Base-by-base conservation (phyloP, 148 eudicot species). In the Linanthus parryae region DNA sequence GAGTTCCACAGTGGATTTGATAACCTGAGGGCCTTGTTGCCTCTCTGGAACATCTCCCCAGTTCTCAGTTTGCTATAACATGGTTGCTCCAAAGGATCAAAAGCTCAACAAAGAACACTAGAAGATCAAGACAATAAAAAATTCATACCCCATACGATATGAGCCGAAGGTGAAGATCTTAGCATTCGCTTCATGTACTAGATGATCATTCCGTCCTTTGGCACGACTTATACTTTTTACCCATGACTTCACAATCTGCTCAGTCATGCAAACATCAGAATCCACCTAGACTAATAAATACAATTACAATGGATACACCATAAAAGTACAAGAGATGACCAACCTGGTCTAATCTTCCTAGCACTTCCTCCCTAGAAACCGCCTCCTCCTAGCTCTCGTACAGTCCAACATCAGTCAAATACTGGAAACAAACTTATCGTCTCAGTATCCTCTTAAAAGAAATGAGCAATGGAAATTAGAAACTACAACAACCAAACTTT, bases 281-380 rank as follows among this genome's bases (percentile, higher is more conserved):
- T 34, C 49, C 49, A 18, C 22, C 36, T 6, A n/a, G 34, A 10
- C 11, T 35, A 49, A 34, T 21, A n/a, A n/a, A n/a, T 33, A 34
- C 5, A 12, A 4, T 1, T 9, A 46, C 15, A 1, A 21, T n/a
- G 13, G 14, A 12, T 4, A 44, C 10, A 48, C 10, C 19, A 2
- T 3, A 2, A 18, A 50, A 42, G 21, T 20, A 35, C 37, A 42
- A 16, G 31, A n/a, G n/a, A n/a, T 54, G 29, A 46, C 8, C 45
- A 46, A 87, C 99, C 99, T 92, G 99, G 61, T 92, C 99, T 15
- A 92, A 60, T 68, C 94, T 78, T 10, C 99, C 99, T 34, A 92
- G 82, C 61, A 92, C 99, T 65, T 82, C 96, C 69, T 92, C 99
- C 72, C 96, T 75, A 21, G 73, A 67, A 24, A 87, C 75, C 3